These are phyloP conservation scores for Byssochlamys sp. DNA, from an alignment of 2,329 filamentous ascomycete species.

Conservation along the genomic window DNA sequence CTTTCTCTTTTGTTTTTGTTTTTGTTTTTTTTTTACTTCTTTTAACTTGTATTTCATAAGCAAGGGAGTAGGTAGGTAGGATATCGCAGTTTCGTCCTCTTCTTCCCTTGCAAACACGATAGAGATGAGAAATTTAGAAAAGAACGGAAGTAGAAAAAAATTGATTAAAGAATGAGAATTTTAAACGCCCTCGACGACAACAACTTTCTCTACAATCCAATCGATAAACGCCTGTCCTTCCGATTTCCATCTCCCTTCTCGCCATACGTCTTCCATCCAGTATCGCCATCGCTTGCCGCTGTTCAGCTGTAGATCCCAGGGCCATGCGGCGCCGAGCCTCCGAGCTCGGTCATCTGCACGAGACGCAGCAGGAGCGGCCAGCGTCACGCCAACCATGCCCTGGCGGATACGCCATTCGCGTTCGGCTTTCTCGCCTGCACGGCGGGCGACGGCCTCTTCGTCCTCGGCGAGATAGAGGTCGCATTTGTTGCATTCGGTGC, in stretches of 20 bases:
- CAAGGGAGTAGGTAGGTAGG: too few species aligned
- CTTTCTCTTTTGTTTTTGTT: too few species aligned
- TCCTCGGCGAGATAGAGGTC: slow-evolving; percentile 64
- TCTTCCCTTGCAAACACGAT: too few species aligned
- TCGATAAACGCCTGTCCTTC: slow-evolving; percentile 33
- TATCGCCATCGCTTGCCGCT: slow-evolving; percentile 18
- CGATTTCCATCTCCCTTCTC: slow-evolving; percentile 31
- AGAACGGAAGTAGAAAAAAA: background rate
- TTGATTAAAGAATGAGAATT: background rate
- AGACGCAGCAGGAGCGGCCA: slow-evolving; percentile 12
- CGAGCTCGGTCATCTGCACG: background rate
- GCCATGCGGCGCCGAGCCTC: slow-evolving; percentile 10
- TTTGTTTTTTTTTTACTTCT: too few species aligned
- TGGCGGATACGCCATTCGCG: slow-evolving; percentile 60
- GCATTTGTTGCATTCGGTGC: slow-evolving; percentile 69
- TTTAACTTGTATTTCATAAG: too few species aligned
- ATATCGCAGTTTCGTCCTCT: too few species aligned
- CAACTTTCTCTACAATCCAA: slow-evolving; percentile 30
- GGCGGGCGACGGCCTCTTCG: slow-evolving; percentile 58
- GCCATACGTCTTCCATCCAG: slow-evolving; percentile 30
- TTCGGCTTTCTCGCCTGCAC: slow-evolving; percentile 63
- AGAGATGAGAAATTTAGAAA: background rate
- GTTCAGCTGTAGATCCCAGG: slow-evolving; percentile 17
- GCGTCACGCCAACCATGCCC: slow-evolving; percentile 29
- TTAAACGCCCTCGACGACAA: slow-evolving; percentile 19